Evolutionary conservation across 2,329 filamentous ascomycete species (phyloP).

Genomic region (Cladophialophora bantiana): DNA sequence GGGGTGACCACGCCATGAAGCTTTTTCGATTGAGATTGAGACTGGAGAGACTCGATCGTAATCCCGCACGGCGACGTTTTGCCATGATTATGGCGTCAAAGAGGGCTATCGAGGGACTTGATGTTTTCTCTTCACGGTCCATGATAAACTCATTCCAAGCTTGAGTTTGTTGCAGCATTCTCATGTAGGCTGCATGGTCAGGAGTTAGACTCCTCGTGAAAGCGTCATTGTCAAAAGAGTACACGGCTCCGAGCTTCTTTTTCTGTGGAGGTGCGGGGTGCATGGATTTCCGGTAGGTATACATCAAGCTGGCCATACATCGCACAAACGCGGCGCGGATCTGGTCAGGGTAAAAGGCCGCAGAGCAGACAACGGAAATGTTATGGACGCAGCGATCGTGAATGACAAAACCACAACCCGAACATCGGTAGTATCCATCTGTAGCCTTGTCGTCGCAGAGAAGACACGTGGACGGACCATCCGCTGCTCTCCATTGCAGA

Average conservation of each 20-base stretch:
- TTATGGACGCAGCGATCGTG: conserved; percentile 67
- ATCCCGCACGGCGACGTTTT: conserved; percentile 67
- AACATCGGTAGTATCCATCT: conserved; percentile 60
- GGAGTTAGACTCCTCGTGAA: conserved; percentile 69
- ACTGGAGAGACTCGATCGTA: conserved; percentile 39
- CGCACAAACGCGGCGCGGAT: conserved; percentile 72
- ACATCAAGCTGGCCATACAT: conserved; percentile 72
- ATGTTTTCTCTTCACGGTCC: conserved; percentile 64
- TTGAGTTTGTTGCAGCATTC: conserved; percentile 69
- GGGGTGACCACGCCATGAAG: conserved; percentile 46
- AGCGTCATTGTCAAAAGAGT: conserved; percentile 71
- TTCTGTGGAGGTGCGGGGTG: conserved; percentile 67
- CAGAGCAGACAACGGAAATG: conserved; percentile 70
- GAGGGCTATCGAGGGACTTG: conserved; percentile 58
- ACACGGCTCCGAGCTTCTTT: conserved; percentile 58
- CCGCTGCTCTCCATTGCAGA: conserved; percentile 53
- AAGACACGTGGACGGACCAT: conserved; percentile 54
- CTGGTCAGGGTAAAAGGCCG: conserved; percentile 71
- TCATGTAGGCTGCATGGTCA: conserved; percentile 70
- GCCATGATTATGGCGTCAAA: conserved; percentile 71
- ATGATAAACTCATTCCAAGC: conserved; percentile 71
- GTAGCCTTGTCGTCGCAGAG: conserved; percentile 65
- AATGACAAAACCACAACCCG: conserved; percentile 57
- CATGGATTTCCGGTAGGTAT: conserved; percentile 72
- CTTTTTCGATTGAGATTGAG: conserved; percentile 33